A percentile compares a stretch with the other conserved stretches of the same genome.
phyloP scores from a whole-genome alignment of 805 yeast species.

The Allodekkera sacchari region DNA sequence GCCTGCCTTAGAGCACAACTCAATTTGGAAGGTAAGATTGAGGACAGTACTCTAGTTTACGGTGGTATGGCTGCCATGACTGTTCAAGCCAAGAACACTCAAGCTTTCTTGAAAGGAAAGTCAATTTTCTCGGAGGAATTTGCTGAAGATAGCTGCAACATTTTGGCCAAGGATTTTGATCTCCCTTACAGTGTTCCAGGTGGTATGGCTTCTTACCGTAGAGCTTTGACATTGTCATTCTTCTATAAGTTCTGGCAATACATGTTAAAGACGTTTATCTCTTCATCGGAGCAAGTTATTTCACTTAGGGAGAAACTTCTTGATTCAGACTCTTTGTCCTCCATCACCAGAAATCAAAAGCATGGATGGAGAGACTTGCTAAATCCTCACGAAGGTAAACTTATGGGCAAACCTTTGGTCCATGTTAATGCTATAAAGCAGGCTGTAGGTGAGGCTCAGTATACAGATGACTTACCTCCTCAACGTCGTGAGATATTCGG shows the following conservation, averaged over 20 bases:
- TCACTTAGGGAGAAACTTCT: conserved; percentile 7
- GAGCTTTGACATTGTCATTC: conserved; percentile 36
- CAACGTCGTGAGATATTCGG: conserved; percentile 33
- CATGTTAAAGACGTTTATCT: conserved; percentile 14
- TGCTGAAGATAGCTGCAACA: conserved; percentile 23
- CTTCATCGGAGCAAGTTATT: conserved; percentile 3
- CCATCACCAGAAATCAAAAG: conserved; percentile 31
- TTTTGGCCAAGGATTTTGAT: conserved; percentile 26
- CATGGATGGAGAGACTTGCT: conserved; percentile 31
- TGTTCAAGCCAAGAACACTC: conserved; percentile 29
- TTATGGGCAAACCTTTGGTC: conserved; percentile 33
- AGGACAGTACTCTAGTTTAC: conserved; percentile 28
- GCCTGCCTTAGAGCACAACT: conserved; percentile 28
- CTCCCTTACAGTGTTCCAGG: conserved; percentile 38
- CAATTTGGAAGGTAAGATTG: conserved; percentile 15
- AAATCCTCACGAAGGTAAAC: conserved; percentile 26
- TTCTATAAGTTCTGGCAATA: conserved; percentile 35
- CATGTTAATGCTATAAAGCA: conserved; percentile 39
- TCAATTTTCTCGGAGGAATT: conserved; percentile 16
- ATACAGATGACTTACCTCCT: conserved; percentile 37
- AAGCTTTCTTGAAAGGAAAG: conserved; percentile 15
- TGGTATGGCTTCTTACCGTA: conserved; percentile 39
- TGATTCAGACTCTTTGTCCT: conserved; percentile 24
- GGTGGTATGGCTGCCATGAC: conserved; percentile 46
- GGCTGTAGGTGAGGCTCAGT: conserved; percentile 39